These are phyloP conservation scores for Aspergillus fischeri DNA, from an alignment of 2,329 filamentous ascomycete genomes.

Conservation along the genomic window DNA sequence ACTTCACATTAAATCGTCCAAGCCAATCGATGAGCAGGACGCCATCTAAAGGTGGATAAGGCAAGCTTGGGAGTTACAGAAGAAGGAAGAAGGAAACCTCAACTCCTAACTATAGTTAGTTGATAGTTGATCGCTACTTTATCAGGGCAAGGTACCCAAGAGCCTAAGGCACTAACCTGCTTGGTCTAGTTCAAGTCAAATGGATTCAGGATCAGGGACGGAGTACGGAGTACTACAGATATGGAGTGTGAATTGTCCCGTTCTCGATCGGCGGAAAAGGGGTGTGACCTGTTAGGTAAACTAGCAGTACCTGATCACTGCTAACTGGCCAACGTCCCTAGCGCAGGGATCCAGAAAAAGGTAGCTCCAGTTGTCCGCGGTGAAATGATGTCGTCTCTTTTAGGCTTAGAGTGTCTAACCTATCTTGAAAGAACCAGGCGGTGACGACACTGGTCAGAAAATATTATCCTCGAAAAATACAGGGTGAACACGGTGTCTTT, in stretches of 20 bases:
- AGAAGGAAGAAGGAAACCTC: background rate
- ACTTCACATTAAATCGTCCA: background rate
- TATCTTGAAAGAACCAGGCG: background rate
- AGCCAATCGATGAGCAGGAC: background rate
- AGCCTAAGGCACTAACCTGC: background rate
- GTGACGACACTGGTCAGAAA: background rate
- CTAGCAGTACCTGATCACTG: background rate
- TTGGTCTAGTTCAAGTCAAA: background rate
- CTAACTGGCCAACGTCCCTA: background rate
- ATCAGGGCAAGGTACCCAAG: background rate
- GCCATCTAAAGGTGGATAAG: background rate
- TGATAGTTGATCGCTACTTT: background rate
- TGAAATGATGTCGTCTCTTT: background rate
- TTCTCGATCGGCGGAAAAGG: background rate
- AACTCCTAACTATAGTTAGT: background rate
- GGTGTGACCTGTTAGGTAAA: background rate
- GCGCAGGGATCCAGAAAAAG: background rate
- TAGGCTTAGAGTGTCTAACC: background rate
- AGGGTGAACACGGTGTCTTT: constrained; percentile 8
- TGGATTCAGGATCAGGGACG: too few species aligned
- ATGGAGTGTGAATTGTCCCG: background rate
- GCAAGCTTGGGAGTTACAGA: background rate
- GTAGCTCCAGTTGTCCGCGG: background rate
- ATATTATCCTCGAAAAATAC: background rate
- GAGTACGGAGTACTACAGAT: too few species aligned